phyloP scores from a whole-genome alignment of 2,329 filamentous ascomycete species.

The Microdochium bolleyi region DNA sequence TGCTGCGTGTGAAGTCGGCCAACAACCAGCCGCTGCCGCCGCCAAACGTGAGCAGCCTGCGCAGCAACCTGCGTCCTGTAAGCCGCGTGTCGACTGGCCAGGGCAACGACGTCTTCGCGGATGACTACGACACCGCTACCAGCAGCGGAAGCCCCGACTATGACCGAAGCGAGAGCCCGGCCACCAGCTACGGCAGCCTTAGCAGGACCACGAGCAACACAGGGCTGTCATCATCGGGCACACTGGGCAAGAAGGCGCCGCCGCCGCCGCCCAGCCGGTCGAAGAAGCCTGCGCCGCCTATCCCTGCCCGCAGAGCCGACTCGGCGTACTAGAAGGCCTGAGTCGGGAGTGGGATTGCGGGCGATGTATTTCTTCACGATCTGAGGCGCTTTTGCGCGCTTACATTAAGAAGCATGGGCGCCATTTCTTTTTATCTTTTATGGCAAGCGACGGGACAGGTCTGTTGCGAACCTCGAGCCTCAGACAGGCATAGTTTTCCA shows the following conservation, averaged over 20 bases:
- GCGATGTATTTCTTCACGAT: too few relatives aligned
- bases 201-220: slow-evolving; percentile 35
- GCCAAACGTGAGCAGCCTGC: slow-evolving; percentile 26
- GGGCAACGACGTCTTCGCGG: slow-evolving; percentile 34
- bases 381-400: too few relatives aligned
- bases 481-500: neutral
- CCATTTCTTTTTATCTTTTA: neutral
- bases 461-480: neutral
- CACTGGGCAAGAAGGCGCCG: slow-evolving; percentile 30
- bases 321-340: slow-evolving; percentile 10
- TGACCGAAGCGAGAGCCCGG: slow-evolving; percentile 44
- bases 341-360: neutral
- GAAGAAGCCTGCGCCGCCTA: slow-evolving; percentile 49
- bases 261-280: slow-evolving; percentile 36
- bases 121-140: slow-evolving; percentile 41
- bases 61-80: slow-evolving; percentile 36
- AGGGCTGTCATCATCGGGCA: slow-evolving; percentile 12
- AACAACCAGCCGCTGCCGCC: slow-evolving; percentile 10
- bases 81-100: slow-evolving; percentile 31
- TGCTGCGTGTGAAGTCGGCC: slow-evolving; percentile 9
- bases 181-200: slow-evolving; percentile 47
- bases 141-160: slow-evolving; percentile 44
- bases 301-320: slow-evolving; percentile 28
- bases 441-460: neutral
- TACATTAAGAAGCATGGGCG: neutral